These are phyloP conservation scores for Hanseniaspora clermontiae DNA, from an alignment of 805 yeast genomes.

Conservation along the genomic window DNA sequence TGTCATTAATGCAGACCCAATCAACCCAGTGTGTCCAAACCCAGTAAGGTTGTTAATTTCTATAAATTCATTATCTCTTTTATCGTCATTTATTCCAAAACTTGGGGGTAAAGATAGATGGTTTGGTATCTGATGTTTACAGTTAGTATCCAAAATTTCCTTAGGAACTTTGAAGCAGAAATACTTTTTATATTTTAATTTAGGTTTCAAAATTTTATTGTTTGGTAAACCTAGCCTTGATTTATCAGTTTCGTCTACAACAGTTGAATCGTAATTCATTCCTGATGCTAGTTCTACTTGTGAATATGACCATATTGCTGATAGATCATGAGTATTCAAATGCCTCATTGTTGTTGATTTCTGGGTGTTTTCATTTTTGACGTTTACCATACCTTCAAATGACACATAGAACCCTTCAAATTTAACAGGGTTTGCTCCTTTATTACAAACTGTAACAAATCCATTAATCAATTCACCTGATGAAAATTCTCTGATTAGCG, in stretches of 20 bases:
- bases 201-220: constrained; percentile 36
- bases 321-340: constrained; percentile 39
- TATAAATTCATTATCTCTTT: constrained; percentile 21
- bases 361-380: constrained; percentile 15
- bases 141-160: constrained; percentile 39
- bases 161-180: constrained; percentile 46
- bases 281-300: constrained; percentile 19
- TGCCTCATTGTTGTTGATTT: constrained; percentile 27
- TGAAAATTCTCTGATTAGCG: constrained; percentile 34
- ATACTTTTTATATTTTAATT: constrained; percentile 39
- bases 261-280: constrained; percentile 32
- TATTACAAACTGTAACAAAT: constrained; percentile 34
- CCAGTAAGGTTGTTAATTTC: constrained; percentile 34
- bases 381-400: constrained; percentile 38
- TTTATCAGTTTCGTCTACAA: constrained; percentile 24
- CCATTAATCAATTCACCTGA: constrained; percentile 49
- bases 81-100: constrained; percentile 28
- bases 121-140: constrained; percentile 32
- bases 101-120: constrained; percentile 31
- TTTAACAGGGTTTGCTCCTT: constrained; percentile 31
- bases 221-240: constrained; percentile 32
- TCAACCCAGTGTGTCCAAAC: constrained; percentile 38
- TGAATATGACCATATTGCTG: constrained; percentile 39
- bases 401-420: constrained; percentile 49
- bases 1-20: constrained; percentile 43